Evolutionary conservation across 768 basidiomycete genomes (phyloP).

Genomic region (Suillus subaureus): DNA sequence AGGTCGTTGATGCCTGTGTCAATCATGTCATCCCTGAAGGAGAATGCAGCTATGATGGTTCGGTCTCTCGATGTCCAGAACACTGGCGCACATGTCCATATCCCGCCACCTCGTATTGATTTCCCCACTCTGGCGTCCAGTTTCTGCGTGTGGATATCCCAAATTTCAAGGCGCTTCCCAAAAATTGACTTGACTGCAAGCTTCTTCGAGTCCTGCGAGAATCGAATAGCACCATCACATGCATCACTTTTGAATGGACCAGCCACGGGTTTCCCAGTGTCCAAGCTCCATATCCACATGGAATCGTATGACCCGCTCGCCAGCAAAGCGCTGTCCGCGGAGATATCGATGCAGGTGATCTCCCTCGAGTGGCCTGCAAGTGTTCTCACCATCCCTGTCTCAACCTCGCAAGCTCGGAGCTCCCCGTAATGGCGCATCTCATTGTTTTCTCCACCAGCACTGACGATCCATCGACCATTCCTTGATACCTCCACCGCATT

Average conservation of each 20-base stretch:
- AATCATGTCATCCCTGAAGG: neutral
- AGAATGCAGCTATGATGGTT: neutral
- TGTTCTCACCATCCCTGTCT: no score
- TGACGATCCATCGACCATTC: neutral
- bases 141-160: neutral
- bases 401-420: neutral
- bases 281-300: neutral
- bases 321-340: neutral
- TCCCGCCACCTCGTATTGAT: rapidly evolving
- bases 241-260: neutral
- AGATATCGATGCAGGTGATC: neutral
- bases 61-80: neutral
- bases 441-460: neutral
- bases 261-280: neutral
- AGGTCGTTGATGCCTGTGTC: no score
- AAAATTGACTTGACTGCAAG: neutral
- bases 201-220: neutral
- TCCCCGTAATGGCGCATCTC: neutral
- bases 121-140: neutral
- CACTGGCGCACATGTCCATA: neutral
- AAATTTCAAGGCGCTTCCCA: neutral
- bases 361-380: neutral
- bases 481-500: neutral
- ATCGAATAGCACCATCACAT: neutral
- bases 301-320: neutral